Base-by-base conservation (phyloP, 176 grass and related monocot species). In the Avena sativa region DNA sequence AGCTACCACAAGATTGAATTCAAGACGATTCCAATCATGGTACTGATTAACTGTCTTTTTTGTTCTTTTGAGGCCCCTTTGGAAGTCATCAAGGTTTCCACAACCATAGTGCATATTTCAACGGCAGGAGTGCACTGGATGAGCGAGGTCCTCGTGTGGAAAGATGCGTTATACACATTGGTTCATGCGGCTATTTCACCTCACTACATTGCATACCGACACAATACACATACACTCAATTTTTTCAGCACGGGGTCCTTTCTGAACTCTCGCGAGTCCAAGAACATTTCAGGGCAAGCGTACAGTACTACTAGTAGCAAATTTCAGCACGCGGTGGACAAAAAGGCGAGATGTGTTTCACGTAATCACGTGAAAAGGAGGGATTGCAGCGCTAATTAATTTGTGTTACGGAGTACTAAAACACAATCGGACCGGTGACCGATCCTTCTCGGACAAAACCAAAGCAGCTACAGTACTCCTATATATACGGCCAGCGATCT, bases 41-140 rank as follows among this genome's bases (percentile, higher is more conserved):
- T 12, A 44, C 23, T 46, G 2, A 19, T 81, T 64, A n/a, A 16
- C 62, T 34, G 2, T 32, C 28, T 56, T 85, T 43, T 51, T 68
- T 85, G 30, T 85, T 57, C 82, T 88, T 85, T 88, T 78, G 71
- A 88, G 71, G 88, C 28, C 44, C 71, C 71, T 88, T 91, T 88
- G 58, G 62, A 78, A 76, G 61, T 87, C 30, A 60, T 88, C 26
- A 90, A 71, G 79, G 59, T 57, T 13, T 80, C 38, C 32, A 53
- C 28, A 53, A 40, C 26, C 28, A 77, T 6, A 44, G 13, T 17
- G 14, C 48, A 51, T 53, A 78, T 7, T 85, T 85, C 48, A 81
- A 52, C 28, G 6, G 44, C n/a, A 30, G 43, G 58, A 75, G 44
- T 43, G 72, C 71, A 71, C 60, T 85, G 58, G 71, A 28, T 44